phyloP scores from a whole-genome alignment of 202 grass and related monocot genomes.

The Dendrocalamus latiflorus region DNA sequence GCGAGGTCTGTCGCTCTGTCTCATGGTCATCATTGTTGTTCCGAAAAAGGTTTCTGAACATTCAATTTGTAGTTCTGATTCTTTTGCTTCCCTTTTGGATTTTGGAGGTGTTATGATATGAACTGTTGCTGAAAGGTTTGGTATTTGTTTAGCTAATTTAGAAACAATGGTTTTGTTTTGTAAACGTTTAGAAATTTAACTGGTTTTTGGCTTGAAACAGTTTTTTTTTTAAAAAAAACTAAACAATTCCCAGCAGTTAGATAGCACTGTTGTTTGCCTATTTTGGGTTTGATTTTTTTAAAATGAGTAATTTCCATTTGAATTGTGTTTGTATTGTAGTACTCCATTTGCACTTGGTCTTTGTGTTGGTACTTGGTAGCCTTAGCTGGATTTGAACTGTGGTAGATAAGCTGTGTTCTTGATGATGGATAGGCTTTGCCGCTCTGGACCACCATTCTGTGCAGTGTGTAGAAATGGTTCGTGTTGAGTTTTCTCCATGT shows the following conservation, averaged over 20 bases:
- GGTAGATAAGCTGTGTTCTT: not conserved
- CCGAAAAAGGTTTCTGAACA: not conserved
- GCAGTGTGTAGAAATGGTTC: not conserved
- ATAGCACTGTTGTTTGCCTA: not conserved
- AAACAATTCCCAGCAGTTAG: not conserved
- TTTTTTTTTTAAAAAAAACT: not conserved
- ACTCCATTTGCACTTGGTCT: not conserved
- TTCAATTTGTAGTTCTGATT: not conserved
- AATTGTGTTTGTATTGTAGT: not conserved
- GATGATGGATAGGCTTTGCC: not conserved
- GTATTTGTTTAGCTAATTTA: not conserved
- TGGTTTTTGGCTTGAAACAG: not conserved
- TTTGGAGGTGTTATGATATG: not conserved
- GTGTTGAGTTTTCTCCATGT: not conserved
- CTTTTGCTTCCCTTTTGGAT: not conserved
- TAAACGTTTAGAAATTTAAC: not conserved
- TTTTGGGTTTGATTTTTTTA: not conserved
- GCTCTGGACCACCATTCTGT: conserved; percentile 3
- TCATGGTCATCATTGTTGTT: not conserved
- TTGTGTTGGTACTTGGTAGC: not conserved
- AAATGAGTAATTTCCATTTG: not conserved
- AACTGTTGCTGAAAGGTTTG: not conserved
- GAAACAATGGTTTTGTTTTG: not conserved
- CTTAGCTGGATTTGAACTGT: conserved; percentile 11
- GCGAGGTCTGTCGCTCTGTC: conserved; percentile 53